Evolutionary conservation across 108 stramenopile species (phyloP).

Genomic region (Cyclotella distinguenda): DNA sequence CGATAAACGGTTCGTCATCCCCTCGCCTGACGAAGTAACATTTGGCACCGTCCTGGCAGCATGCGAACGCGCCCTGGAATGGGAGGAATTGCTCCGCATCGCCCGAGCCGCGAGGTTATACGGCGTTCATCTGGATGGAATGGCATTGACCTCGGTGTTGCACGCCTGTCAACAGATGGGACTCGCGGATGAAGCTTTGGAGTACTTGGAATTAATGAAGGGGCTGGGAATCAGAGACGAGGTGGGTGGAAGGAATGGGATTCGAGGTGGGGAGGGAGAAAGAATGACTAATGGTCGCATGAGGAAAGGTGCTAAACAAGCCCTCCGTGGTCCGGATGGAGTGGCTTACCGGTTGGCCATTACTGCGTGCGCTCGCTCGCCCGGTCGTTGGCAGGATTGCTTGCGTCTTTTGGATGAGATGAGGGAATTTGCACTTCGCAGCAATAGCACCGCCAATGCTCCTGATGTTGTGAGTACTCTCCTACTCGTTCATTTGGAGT

Average conservation of each 20-base stretch:
- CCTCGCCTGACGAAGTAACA: slow-evolving; percentile 70
- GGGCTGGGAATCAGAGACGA: slow-evolving; percentile 10
- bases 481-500: no score
- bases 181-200: slow-evolving; percentile 61
- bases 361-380: slow-evolving; percentile 69
- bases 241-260: not conserved
- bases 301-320: slow-evolving; percentile 50
- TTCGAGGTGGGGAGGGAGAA: not conserved
- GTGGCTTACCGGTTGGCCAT: slow-evolving; percentile 81
- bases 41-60: slow-evolving; percentile 83
- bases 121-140: slow-evolving; percentile 58
- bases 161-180: slow-evolving; percentile 83
- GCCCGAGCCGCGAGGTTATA: slow-evolving; percentile 51
- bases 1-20: slow-evolving; percentile 28
- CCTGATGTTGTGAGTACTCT: slow-evolving; percentile 50
- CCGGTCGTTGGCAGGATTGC: slow-evolving; percentile 57
- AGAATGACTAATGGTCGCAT: slow-evolving; percentile 48
- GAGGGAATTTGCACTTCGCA: slow-evolving; percentile 3
- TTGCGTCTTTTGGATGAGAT: slow-evolving; percentile 60
- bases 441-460: slow-evolving; percentile 22
- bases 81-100: slow-evolving; percentile 58
- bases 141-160: slow-evolving; percentile 62
- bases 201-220: slow-evolving; percentile 72
- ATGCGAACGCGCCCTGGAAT: slow-evolving; percentile 65
- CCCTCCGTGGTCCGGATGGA: slow-evolving; percentile 68